These are phyloP conservation scores for Nicotiana knightiana DNA, from an alignment of 257 asterid genomes.

Conservation along the genomic window DNA sequence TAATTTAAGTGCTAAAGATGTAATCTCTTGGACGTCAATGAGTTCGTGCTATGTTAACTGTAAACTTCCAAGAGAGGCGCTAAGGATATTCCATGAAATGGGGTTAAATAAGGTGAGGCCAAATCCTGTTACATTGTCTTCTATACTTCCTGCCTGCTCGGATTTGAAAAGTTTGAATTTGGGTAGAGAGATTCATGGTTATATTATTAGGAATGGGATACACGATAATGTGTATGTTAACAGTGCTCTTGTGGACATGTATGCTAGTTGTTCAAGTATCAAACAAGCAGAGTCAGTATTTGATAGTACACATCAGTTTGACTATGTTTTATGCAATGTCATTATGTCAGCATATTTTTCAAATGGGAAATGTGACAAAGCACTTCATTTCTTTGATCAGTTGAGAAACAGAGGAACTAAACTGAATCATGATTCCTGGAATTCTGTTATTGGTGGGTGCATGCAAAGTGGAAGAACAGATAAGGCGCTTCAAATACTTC, in stretches of 20 bases:
- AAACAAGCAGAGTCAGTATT: conserved; percentile 49
- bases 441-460: conserved; percentile 58
- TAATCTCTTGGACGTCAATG: conserved; percentile 68
- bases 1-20: conserved; percentile 42
- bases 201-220: conserved; percentile 48
- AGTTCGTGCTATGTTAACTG: conserved; percentile 58
- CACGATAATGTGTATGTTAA: conserved; percentile 45
- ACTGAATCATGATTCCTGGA: conserved; percentile 50
- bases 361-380: conserved; percentile 47
- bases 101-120: conserved; percentile 39
- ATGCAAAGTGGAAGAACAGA: conserved; percentile 42
- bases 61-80: conserved; percentile 41
- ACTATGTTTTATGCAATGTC: conserved; percentile 54
- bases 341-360: conserved; percentile 60
- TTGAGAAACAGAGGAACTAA: conserved; percentile 42
- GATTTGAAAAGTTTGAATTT: conserved; percentile 39
- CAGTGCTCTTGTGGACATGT: conserved; percentile 68
- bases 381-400: conserved; percentile 32
- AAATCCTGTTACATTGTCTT: conserved; percentile 49
- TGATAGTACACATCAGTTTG: conserved; percentile 25
- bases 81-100: conserved; percentile 46
- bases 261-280: conserved; percentile 57
- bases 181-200: conserved; percentile 59
- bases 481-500: conserved; percentile 39
- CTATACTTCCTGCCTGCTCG: conserved; percentile 71